Evolutionary conservation across 1,284 basidiomycete genomes (phyloP).

Genomic region (Leccinum pachyderme): DNA sequence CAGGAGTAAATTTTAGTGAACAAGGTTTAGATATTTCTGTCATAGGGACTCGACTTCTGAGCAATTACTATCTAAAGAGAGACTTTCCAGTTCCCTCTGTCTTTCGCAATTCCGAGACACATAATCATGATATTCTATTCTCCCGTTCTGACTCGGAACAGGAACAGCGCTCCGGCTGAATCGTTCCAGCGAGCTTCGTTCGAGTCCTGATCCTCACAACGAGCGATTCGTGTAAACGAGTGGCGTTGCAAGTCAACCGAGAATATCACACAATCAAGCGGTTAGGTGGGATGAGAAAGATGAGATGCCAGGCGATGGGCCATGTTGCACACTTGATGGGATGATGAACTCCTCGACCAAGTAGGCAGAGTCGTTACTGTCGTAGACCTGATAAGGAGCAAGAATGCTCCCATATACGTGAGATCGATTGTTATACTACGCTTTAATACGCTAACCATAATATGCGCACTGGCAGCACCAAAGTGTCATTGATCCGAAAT

Average conservation of each 20-base stretch:
- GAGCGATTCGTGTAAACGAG: background rate
- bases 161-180: background rate
- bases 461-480: background rate
- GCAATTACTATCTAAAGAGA: background rate
- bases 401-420: slow-evolving; percentile 4
- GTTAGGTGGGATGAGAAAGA: background rate
- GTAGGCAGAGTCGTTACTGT: background rate
- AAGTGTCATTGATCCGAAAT: background rate
- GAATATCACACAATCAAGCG: background rate
- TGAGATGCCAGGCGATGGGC: background rate
- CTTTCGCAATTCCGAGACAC: background rate
- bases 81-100: background rate
- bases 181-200: background rate
- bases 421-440: slow-evolving; percentile 1
- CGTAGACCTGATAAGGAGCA: background rate
- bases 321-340: background rate
- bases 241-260: background rate
- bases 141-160: background rate
- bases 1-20: too few species aligned
- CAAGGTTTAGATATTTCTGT: too few species aligned
- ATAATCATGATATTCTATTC: background rate
- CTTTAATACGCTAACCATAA: background rate
- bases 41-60: background rate
- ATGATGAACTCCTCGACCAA: background rate
- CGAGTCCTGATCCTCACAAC: background rate